Conservation (phyloP, 1,284 basidiomycete genomes). For the Irpex sp. region DNA sequence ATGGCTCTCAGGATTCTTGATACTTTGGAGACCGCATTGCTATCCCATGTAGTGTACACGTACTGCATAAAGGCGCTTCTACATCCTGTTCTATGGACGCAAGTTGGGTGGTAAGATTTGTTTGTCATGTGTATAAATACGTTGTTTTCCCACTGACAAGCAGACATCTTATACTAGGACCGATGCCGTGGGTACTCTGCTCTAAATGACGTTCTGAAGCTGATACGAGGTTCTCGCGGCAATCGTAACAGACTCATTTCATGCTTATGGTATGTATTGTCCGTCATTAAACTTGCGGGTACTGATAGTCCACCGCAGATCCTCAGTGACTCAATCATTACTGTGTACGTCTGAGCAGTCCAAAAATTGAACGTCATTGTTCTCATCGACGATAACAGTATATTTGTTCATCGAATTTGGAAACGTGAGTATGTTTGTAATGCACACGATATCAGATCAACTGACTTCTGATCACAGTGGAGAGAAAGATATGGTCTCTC, state of each 20-base stretch:
- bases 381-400: neutral
- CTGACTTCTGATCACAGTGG: neutral
- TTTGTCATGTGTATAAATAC: neutral
- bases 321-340: neutral
- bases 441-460: neutral
- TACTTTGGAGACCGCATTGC: neutral
- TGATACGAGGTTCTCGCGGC: neutral
- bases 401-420: constrained; percentile 1
- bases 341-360: neutral
- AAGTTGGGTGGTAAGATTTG: neutral
- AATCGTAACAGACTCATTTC: neutral
- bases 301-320: neutral
- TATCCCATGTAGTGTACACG: neutral
- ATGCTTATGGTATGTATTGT: neutral
- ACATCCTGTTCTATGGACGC: neutral
- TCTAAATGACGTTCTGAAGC: neutral
- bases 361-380: neutral
- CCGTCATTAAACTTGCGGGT: neutral
- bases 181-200: neutral
- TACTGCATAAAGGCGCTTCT: neutral
- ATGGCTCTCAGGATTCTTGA: neutral
- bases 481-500: neutral
- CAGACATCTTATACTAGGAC: neutral
- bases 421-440: neutral
- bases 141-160: neutral